A percentile compares a stretch with the other conserved stretches of the same genome.
Conservation (phyloP, 352 stramenopile genomes). For the Pythium graminicola region DNA sequence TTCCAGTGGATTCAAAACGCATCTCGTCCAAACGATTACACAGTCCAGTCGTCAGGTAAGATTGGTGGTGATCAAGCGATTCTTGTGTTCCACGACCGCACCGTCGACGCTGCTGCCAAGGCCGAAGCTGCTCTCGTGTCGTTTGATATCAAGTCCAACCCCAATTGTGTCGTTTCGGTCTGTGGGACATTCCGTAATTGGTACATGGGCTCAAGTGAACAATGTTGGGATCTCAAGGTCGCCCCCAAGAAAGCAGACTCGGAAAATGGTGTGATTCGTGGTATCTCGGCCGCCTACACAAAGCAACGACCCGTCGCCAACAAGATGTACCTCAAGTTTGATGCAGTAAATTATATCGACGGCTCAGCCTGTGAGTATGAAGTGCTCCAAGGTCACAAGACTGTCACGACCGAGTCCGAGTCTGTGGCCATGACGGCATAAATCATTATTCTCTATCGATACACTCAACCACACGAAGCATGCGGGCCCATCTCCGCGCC, state of each 20-base stretch:
- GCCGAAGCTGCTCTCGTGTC: slow-evolving; percentile 54
- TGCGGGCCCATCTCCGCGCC: background rate
- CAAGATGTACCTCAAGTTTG: slow-evolving; percentile 77
- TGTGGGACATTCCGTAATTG: slow-evolving; percentile 56
- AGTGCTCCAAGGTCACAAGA: slow-evolving; percentile 61
- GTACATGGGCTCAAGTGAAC: slow-evolving; percentile 53
- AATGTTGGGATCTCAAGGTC: slow-evolving; percentile 69
- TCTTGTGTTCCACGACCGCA: slow-evolving; percentile 63
- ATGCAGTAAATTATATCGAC: slow-evolving; percentile 71
- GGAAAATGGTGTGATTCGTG: slow-evolving; percentile 58
- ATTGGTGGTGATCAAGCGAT: slow-evolving; percentile 57
- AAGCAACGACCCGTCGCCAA: slow-evolving; percentile 38
- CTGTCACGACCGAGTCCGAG: slow-evolving; percentile 20
- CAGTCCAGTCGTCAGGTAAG: slow-evolving; percentile 38
- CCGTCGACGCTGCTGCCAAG: slow-evolving; percentile 23
- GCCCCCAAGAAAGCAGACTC: slow-evolving; percentile 49
- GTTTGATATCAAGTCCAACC: slow-evolving; percentile 60
- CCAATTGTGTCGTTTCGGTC: slow-evolving; percentile 72
- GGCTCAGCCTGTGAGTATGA: slow-evolving; percentile 59
- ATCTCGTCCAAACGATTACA: slow-evolving; percentile 21
- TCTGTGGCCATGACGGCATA: background rate
- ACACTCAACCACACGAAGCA: background rate
- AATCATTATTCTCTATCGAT: background rate
- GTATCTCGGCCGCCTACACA: slow-evolving; percentile 62
- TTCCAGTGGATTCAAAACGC: slow-evolving; percentile 34